Percentiles rank a stretch among this genome's conserved stretches.
phyloP scores from a whole-genome alignment of 208 protist species.

The Histomonas meleagridis region DNA sequence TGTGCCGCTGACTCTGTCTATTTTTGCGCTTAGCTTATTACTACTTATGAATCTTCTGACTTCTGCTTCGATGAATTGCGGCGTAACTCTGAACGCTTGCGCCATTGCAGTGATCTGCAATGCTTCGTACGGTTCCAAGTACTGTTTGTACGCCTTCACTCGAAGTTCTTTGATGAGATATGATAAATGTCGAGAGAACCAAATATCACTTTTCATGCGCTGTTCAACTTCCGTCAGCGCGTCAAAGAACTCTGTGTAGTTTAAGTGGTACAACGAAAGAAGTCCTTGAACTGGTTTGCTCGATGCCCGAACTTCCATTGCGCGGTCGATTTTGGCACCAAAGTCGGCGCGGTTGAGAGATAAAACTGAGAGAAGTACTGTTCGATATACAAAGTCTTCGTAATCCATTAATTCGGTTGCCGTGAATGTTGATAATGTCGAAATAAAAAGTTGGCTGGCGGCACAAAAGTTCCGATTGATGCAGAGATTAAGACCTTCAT shows the following conservation, averaged over 20 bases:
- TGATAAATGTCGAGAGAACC: conserved; percentile 11
- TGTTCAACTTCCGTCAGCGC: not conserved
- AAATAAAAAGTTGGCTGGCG: not conserved
- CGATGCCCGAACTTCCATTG: not conserved
- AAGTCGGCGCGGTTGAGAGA: not conserved
- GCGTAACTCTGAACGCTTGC: not conserved
- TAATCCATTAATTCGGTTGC: conserved; percentile 9
- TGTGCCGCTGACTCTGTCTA: conserved; percentile 20
- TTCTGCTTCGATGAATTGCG: conserved; percentile 2
- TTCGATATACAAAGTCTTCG: conserved; percentile 11
- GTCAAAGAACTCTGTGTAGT: conserved; percentile 3
- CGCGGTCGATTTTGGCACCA: not conserved
- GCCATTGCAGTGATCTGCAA: conserved; percentile 26
- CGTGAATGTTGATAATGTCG: conserved; percentile 18
- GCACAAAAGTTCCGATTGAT: not conserved
- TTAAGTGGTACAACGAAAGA: not conserved
- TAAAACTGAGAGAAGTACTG: not conserved
- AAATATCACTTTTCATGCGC: not conserved
- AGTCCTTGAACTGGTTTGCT: not conserved
- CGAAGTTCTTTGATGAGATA: conserved; percentile 24
- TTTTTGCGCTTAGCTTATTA: conserved; percentile 24
- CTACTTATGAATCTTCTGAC: not conserved
- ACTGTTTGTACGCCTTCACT: not conserved
- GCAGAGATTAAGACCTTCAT: not conserved
- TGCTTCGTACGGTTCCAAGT: conserved; percentile 17